A percentile compares a stretch with the other conserved stretches of the same genome.
phyloP scores from a whole-genome alignment of 768 basidiomycete genomes.

The Lactarius pseudohatsudake region DNA sequence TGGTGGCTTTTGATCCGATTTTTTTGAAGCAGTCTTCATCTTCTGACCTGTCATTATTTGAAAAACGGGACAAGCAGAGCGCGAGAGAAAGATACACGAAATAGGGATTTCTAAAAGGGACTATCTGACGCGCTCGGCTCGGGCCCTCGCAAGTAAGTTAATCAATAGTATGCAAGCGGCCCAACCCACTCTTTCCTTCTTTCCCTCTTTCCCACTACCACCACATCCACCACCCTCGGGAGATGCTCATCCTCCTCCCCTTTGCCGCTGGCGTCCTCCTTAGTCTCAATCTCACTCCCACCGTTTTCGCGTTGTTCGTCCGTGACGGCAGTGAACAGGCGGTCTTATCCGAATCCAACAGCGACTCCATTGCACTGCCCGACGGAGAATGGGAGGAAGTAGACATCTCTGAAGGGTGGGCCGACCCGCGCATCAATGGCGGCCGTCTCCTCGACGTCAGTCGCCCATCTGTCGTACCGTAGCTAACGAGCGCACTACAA shows the following conservation, averaged over 20 bases:
- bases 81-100: neutral
- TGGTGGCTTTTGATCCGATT: neutral
- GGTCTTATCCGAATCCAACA: neutral
- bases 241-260: constrained; percentile 7
- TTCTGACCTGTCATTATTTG: constrained; percentile 10
- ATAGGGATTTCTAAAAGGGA: constrained; percentile 2
- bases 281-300: neutral
- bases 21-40: neutral
- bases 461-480: constrained; percentile 12
- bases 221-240: neutral
- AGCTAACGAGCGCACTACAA: neutral
- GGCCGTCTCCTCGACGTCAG: constrained; percentile 77
- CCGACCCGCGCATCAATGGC: constrained; percentile 71
- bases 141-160: neutral
- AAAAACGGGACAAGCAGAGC: neutral
- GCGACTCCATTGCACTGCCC: neutral
- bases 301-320: constrained; percentile 6
- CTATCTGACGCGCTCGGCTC: neutral
- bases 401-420: constrained; percentile 43
- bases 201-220: neutral
- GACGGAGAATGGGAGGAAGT: constrained; percentile 15
- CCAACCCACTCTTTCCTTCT: neutral
- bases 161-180: neutral
- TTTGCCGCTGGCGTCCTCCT: constrained; percentile 3
- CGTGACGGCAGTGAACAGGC: neutral